These are phyloP conservation scores for Diplodia corticola DNA, from an alignment of 2,329 filamentous ascomycete genomes.

Conservation along the genomic window DNA sequence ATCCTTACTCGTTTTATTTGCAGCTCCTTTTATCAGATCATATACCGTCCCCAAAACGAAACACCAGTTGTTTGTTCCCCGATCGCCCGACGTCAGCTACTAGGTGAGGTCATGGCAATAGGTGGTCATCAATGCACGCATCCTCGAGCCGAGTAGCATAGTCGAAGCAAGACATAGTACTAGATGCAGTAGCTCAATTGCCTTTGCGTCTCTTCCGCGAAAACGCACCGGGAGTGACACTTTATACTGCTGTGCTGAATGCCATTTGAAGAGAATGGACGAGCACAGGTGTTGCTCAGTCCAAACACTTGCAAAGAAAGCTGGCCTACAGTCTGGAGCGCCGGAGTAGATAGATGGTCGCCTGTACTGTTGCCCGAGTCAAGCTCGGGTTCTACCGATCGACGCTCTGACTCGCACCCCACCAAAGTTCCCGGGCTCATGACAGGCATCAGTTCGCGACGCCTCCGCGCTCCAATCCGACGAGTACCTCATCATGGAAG, in stretches of 20 bases:
- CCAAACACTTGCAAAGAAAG: too few relatives aligned
- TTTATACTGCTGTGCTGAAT: too few relatives aligned
- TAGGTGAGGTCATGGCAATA: background rate
- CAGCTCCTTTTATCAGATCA: slow-evolving; percentile 12
- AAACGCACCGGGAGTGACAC: too few relatives aligned
- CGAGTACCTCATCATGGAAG: background rate
- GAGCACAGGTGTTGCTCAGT: too few relatives aligned
- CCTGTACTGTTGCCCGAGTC: background rate
- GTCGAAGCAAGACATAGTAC: too few relatives aligned
- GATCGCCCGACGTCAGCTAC: too few relatives aligned
- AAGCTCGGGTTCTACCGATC: background rate
- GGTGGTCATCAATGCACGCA: background rate
- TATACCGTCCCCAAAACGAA: background rate
- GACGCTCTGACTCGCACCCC: background rate
- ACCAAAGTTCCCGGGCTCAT: slow-evolving; percentile 1
- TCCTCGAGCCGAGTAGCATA: too few relatives aligned
- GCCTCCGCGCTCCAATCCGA: background rate
- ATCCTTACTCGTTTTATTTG: background rate
- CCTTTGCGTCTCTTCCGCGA: too few relatives aligned
- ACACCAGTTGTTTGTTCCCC: background rate
- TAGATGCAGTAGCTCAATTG: too few relatives aligned
- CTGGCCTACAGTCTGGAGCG: background rate
- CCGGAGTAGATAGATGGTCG: background rate
- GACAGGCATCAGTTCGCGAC: background rate
- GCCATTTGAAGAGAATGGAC: too few relatives aligned